phyloP scores from a whole-genome alignment of 164 flowering plant genomes.

The Vitis riparia region DNA sequence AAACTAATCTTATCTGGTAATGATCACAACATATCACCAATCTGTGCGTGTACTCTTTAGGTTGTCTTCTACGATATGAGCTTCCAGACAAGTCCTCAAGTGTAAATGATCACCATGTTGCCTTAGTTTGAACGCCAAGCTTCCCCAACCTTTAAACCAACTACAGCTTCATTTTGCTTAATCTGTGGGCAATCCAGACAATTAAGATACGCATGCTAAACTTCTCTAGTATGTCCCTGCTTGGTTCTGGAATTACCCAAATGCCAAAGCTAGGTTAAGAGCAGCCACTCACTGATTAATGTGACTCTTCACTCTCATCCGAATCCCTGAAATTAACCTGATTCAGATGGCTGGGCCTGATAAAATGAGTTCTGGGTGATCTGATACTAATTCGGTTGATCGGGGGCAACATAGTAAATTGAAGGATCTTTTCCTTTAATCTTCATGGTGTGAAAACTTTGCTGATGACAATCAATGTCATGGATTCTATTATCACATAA shows the following conservation, averaged over 20 bases:
- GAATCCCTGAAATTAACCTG: too few relatives aligned
- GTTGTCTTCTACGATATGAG: neutral
- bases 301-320: too few relatives aligned
- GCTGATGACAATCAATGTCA: too few relatives aligned
- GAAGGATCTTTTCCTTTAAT: too few relatives aligned
- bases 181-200: conserved; percentile 12
- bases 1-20: neutral
- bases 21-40: conserved; percentile 2
- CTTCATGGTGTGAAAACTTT: too few relatives aligned
- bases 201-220: neutral
- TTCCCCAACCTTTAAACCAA: conserved; percentile 18
- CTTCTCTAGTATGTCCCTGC: too few relatives aligned
- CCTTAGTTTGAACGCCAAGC: conserved; percentile 41
- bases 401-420: too few relatives aligned
- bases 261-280: neutral
- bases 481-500: too few relatives aligned
- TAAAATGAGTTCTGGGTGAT: too few relatives aligned
- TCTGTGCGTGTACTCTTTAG: neutral
- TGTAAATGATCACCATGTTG: conserved; percentile 5
- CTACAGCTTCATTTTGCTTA: conserved; percentile 28
- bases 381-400: too few relatives aligned
- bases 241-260: neutral
- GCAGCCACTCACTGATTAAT: too few relatives aligned
- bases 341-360: too few relatives aligned
- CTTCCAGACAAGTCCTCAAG: conserved; percentile 3